Evolutionary conservation across 495 filamentous ascomycete species (phyloP).

Genomic region (Penicillium herquei): DNA sequence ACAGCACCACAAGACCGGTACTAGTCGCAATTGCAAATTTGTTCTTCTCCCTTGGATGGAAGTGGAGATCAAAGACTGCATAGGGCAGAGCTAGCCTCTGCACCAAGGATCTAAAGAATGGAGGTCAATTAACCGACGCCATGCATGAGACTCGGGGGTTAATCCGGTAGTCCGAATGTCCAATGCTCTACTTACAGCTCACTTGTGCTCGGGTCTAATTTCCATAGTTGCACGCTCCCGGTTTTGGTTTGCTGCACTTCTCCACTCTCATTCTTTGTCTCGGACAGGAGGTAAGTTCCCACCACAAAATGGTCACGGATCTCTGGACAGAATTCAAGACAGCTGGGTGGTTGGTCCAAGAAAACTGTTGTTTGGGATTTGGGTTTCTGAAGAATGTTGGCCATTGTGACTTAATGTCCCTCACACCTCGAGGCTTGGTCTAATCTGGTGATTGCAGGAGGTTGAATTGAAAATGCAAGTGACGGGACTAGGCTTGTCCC

Average conservation of each 20-base stretch:
- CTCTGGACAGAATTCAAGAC: conserved; percentile 73
- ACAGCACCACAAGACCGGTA: conserved; percentile 66
- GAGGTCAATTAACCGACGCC: background rate
- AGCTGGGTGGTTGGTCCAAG: conserved; percentile 70
- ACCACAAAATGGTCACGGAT: conserved; percentile 69
- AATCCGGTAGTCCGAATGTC: background rate
- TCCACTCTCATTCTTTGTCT: conserved; percentile 32
- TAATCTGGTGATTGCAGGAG: background rate
- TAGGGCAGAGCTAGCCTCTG: conserved; percentile 55
- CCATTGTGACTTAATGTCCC: conserved; percentile 8
- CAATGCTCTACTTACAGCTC: conserved; percentile 46
- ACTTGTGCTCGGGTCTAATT: conserved; percentile 40
- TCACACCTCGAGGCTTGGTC: background rate
- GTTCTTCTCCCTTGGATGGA: conserved; percentile 56
- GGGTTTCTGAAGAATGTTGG: conserved; percentile 21
- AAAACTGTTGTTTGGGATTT: conserved; percentile 36
- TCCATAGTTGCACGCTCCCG: conserved; percentile 70
- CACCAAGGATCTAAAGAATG: conserved; percentile 29
- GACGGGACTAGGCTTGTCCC: background rate
- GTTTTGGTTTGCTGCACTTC: conserved; percentile 57
- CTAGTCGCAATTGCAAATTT: conserved; percentile 71
- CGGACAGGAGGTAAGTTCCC: conserved; percentile 81
- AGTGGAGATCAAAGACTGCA: conserved; percentile 84
- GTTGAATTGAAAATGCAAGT: conserved; percentile 1
- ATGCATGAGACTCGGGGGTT: background rate